Evolutionary conservation across 225 moss, liverwort and hornwort species (phyloP).

Genomic region (Anthoceros angustus): DNA sequence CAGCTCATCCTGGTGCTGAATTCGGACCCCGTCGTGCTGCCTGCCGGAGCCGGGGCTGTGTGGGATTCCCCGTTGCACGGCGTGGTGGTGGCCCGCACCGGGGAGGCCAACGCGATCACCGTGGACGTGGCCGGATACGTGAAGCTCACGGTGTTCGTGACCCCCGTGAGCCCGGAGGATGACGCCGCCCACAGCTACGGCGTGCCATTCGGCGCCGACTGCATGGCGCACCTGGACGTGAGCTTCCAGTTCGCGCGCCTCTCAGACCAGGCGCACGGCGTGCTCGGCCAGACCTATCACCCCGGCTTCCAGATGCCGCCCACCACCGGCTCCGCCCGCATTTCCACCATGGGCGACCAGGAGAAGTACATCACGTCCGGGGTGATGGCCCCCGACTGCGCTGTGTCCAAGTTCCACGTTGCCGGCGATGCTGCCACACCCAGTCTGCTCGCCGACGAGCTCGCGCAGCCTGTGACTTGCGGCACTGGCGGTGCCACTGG

Average conservation of each 20-base stretch:
- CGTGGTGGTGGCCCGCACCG: background rate
- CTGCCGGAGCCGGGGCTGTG: background rate
- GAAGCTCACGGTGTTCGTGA: background rate
- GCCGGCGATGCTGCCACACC: background rate
- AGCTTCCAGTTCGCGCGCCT: slow-evolving; percentile 9
- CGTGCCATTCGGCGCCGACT: slow-evolving; percentile 4
- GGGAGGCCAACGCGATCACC: background rate
- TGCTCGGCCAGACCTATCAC: slow-evolving; percentile 7
- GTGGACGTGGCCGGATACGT: background rate
- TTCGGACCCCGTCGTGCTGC: background rate
- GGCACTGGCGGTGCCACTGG: background rate
- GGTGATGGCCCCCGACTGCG: slow-evolving; percentile 5
- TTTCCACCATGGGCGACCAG: background rate
- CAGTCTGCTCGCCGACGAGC: background rate
- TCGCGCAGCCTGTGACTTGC: background rate
- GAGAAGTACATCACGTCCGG: slow-evolving; percentile 7
- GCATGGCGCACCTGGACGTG: slow-evolving; percentile 10
- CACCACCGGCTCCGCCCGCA: background rate
- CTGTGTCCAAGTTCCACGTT: background rate
- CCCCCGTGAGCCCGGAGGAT: slow-evolving; percentile 2
- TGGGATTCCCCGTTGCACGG: background rate
- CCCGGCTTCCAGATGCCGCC: background rate
- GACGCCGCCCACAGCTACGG: slow-evolving; percentile 9
- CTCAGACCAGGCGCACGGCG: background rate
- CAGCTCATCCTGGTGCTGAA: background rate